Evolutionary conservation across 2,329 filamentous ascomycete species (phyloP).

Genomic region (Ceratocystis papillata): DNA sequence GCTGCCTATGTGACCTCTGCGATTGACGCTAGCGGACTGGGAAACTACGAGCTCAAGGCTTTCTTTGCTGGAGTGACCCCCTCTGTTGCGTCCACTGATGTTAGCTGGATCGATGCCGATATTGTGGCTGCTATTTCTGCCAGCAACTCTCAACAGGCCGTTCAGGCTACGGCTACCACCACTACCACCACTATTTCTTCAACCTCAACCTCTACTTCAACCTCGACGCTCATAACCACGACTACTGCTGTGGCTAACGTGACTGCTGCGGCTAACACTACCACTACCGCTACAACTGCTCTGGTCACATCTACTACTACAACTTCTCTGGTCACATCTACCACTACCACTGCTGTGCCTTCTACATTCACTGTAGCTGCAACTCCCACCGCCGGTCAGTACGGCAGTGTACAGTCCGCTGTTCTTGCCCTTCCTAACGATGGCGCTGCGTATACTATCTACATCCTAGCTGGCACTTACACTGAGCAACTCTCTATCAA

Average conservation of each 20-base stretch:
- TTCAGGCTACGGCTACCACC: not conserved
- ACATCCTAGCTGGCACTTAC: conserved; percentile 43
- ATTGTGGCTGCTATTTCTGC: conserved; percentile 27
- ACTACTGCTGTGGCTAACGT: not conserved
- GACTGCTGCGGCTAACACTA: not conserved
- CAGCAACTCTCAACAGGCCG: not conserved
- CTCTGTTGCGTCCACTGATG: conserved; percentile 30
- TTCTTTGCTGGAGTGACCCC: conserved; percentile 32
- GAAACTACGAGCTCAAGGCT: conserved; percentile 31
- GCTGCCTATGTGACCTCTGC: conserved; percentile 31
- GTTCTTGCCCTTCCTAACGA: conserved; percentile 27
- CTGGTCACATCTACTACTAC: not conserved
- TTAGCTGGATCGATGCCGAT: conserved; percentile 33
- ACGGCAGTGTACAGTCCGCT: conserved; percentile 27
- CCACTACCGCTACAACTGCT: not conserved
- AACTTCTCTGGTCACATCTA: not conserved
- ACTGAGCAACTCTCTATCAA: conserved; percentile 48
- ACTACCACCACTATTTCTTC: conserved; percentile 9
- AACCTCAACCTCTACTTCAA: not conserved
- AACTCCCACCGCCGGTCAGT: conserved; percentile 25
- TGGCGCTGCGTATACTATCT: conserved; percentile 30
- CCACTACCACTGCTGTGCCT: not conserved
- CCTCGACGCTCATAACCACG: not conserved
- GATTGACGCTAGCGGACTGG: conserved; percentile 31
- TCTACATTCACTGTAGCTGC: conserved; percentile 16